These are phyloP conservation scores for Paraphaeosphaeria sporulosa DNA, from an alignment of 2,329 filamentous ascomycete species.

Conservation along the genomic window DNA sequence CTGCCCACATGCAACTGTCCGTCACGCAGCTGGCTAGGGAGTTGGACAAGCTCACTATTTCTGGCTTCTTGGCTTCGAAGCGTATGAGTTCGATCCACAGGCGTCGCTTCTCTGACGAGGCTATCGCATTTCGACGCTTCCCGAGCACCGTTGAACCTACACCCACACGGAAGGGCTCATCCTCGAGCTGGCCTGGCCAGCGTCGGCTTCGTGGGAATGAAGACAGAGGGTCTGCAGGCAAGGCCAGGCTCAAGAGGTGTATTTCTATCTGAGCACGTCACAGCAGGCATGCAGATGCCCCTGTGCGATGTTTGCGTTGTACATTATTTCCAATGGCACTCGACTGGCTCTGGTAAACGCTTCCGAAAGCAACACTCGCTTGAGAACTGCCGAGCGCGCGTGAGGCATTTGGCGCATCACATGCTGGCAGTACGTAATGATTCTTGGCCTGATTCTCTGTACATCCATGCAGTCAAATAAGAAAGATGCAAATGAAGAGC, in stretches of 20 bases:
- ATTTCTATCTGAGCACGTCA: constrained; percentile 27
- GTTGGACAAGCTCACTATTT: constrained; percentile 31
- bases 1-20: background rate
- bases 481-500: background rate
- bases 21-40: constrained; percentile 8
- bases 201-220: constrained; percentile 16
- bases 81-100: constrained; percentile 19
- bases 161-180: constrained; percentile 1
- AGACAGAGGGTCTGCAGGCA: constrained; percentile 3
- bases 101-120: constrained; percentile 27
- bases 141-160: constrained; percentile 8
- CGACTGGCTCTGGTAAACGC: background rate
- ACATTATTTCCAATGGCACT: background rate
- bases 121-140: constrained; percentile 18
- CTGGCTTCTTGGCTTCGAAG: constrained; percentile 28
- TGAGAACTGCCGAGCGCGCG: constrained; percentile 9
- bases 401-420: background rate
- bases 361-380: background rate
- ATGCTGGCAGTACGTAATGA: constrained; percentile 1
- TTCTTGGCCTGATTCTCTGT: background rate
- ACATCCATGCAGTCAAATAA: background rate
- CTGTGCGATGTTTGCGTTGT: background rate
- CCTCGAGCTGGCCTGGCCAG: constrained; percentile 13
- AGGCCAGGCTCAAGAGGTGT: constrained; percentile 19
- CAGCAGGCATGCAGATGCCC: background rate